Evolutionary conservation across 2,329 filamentous ascomycete species (phyloP).

Genomic region (Sarocladiaceae sp.): DNA sequence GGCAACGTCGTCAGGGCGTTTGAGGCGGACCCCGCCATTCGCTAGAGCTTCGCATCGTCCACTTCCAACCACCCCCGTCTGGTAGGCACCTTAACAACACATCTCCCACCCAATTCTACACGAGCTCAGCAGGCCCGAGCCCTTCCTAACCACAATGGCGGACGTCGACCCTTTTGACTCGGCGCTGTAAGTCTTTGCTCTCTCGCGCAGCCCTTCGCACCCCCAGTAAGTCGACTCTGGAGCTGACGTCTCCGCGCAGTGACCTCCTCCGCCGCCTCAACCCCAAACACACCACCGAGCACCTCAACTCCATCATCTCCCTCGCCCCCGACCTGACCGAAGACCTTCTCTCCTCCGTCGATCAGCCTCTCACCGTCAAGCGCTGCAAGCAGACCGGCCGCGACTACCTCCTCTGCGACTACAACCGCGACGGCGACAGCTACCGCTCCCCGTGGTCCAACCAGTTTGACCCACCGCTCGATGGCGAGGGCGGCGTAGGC

Average conservation of each 20-base stretch:
- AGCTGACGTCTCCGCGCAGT: constrained; percentile 38
- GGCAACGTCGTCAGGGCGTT: constrained; percentile 6
- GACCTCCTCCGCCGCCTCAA: constrained; percentile 97
- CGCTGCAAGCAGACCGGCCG: constrained; percentile 84
- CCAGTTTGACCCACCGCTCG: constrained; percentile 88
- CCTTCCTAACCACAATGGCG: constrained; percentile 31
- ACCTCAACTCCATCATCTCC: constrained; percentile 82
- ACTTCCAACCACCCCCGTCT: not conserved
- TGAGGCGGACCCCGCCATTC: constrained; percentile 1
- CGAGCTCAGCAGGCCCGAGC: not conserved
- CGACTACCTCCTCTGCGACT: constrained; percentile 97
- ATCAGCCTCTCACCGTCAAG: constrained; percentile 83
- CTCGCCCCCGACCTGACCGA: constrained; percentile 90
- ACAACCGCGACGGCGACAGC: constrained; percentile 97
- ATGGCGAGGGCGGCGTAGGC: constrained; percentile 38
- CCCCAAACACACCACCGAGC: constrained; percentile 81
- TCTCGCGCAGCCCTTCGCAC: constrained; percentile 13
- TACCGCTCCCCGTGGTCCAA: constrained; percentile 99
- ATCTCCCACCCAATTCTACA: not conserved
- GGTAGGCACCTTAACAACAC: not conserved
- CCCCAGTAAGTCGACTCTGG: no score
- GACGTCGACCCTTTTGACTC: constrained; percentile 65
- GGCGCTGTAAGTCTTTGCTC: constrained; percentile 65
- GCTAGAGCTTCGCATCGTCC: constrained; percentile 3
- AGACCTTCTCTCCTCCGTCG: constrained; percentile 94